Base-by-base conservation (phyloP, 331 rosid species). In the Dryas integrifolia region DNA sequence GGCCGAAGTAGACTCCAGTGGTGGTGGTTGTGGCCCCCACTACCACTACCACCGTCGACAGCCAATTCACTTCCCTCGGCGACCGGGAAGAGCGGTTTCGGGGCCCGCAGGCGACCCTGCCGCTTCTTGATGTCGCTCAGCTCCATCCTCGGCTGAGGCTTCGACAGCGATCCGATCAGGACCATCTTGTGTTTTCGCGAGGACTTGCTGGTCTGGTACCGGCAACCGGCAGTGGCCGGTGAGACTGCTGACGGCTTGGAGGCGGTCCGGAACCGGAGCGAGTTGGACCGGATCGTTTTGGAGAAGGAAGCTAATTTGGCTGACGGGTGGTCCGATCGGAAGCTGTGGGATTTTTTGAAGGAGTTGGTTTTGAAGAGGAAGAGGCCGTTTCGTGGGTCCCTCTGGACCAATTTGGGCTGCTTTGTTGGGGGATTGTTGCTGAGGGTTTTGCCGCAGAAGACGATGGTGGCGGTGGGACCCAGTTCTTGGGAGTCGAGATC, bases 51-150 rank as follows among this genome's bases (percentile, higher is more conserved):
- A 6, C 15, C 67, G 7, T n/a, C 9, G 15, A 2, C 18, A 1
- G 65, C 21, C n/a, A 40, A 35, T 2, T 44, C 65, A 16, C 44
- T 41, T 26, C n/a, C 30, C 4, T 65, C 56, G 8, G 24, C 9
- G 4, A 58, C 59, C n/a, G 60, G 59, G 5, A 79, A 79, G 76
- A 79, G 48, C 6, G 72, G 77, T 0, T 45, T 49, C 43, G 77
- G 77, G 10, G 13, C 50, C 48, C 60, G 35, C 63, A 30, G 35
- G 2, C 49, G 60, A 18, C 43, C 47, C 43, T 65, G 82, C 56
- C 82, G 50, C 77, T 61, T 72, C 69, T 57, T 58, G 11, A 78
- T 78, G 24, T 78, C 82, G 43, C 69, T 49, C 49, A 78, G 61
- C 70, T 72, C 77, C 82, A 72, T 78, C 51, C 65, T 66, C 1